Conservation (phyloP, 2,329 filamentous ascomycete genomes). For the Penicillium nordicum region DNA sequence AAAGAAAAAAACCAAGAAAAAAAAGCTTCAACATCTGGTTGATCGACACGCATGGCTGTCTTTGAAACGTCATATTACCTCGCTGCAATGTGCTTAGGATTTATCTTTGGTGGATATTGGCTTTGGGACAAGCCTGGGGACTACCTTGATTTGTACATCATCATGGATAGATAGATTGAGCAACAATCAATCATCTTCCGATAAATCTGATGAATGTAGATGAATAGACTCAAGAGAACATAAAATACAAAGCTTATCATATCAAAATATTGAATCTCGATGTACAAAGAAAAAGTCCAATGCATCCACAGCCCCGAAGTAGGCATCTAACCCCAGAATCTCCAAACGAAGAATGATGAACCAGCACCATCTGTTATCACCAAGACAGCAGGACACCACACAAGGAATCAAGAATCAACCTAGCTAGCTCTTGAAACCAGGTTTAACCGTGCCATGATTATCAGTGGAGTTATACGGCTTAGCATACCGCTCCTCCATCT, state of each 20-base stretch:
- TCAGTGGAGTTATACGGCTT: constrained; percentile 32
- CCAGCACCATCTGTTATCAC: not conserved
- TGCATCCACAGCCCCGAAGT: too few relatives aligned
- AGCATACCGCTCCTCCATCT: constrained; percentile 34
- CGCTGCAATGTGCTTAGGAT: not conserved
- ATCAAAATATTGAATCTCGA: not conserved
- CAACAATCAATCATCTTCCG: not conserved
- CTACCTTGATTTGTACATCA: not conserved
- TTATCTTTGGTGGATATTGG: not conserved
- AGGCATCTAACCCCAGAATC: not conserved
- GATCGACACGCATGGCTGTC: not conserved
- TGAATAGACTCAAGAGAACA: too few relatives aligned
- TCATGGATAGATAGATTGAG: not conserved
- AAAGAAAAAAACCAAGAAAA: not conserved
- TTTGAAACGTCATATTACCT: not conserved
- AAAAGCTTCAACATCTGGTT: not conserved
- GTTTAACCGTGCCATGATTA: constrained; percentile 23
- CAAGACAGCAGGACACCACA: not conserved
- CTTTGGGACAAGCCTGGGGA: not conserved
- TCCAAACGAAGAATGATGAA: not conserved
- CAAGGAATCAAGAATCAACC: too few relatives aligned
- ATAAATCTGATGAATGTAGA: not conserved
- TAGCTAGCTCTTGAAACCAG: not conserved
- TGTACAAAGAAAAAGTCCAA: not conserved
- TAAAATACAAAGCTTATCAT: not conserved